Evolutionary conservation across 23 red algal genomes (phyloP), one percentile per base, ranked within the genome.

Genomic region (Gracilaria caudata): DNA sequence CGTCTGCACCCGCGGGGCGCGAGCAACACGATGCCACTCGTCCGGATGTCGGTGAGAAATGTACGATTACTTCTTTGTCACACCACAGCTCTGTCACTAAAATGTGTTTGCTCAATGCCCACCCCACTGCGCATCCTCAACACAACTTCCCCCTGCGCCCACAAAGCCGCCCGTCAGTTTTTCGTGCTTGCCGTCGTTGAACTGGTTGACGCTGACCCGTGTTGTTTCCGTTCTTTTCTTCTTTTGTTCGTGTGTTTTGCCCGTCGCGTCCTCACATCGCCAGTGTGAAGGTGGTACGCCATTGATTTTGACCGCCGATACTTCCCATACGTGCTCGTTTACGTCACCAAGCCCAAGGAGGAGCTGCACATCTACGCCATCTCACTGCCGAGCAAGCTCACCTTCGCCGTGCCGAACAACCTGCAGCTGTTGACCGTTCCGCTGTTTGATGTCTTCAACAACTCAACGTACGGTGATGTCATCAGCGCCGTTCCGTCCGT

Each of bases 341-440:
- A 97, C 53, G 90, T 97, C 35, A 93, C 89, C 20, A 92, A 86
- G 33, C 72, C 85, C 34, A 86, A 88, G 81, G 94, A 97, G 29
- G 75, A 89, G 71, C 83, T 94, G 28, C 75, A 89, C 57, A 78
- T 97, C 66, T 97, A 90, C 76, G 74, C 71, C 25, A 90, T 97
- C 30, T 82, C 83, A 12, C 80, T 97, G 68, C 94, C 94, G 13
- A 80, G 63, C 41, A 76, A 64, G 49, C 81, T 84, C 51, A 94
- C 84, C 10, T 97, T 97, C 89, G 82, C 89, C 0, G 94, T 97
- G 39, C 94, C 94, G 20, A 92, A 88, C 32, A 83, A 93, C 37
- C 70, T 94, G 78, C 79, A 92, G 68, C 89, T 97, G 9, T 21
- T 97, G 9, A 90, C 94, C 37, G 91, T 97, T 26, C 94, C 94